Conservation (phyloP, 257 asterid species). For the Fraxinus anomala region DNA sequence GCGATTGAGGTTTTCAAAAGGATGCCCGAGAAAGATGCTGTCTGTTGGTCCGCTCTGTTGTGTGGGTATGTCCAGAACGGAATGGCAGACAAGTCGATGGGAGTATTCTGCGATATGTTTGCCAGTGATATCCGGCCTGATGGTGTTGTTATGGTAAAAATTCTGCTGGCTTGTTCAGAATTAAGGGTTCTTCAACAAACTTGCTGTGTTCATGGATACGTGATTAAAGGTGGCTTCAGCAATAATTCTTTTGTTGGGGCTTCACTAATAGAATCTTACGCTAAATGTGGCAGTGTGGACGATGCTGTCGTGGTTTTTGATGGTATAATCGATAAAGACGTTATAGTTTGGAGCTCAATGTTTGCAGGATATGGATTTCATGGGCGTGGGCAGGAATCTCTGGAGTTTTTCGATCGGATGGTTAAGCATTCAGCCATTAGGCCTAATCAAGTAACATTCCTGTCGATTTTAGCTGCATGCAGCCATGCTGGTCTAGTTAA, state of each 20-base stretch:
- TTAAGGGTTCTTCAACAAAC: conserved; percentile 60
- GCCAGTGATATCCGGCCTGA: conserved; percentile 43
- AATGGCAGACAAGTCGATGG: conserved; percentile 43
- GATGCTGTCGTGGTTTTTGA: conserved; percentile 51
- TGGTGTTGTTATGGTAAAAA: conserved; percentile 49
- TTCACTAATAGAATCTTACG: conserved; percentile 69
- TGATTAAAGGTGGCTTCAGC: conserved; percentile 46
- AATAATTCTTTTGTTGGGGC: conserved; percentile 44
- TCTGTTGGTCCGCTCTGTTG: conserved; percentile 56
- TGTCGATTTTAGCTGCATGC: conserved; percentile 71
- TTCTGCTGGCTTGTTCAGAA: conserved; percentile 69
- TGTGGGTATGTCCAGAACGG: conserved; percentile 63
- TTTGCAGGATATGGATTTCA: conserved; percentile 68
- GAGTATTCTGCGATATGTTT: conserved; percentile 54
- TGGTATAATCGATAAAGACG: conserved; percentile 41
- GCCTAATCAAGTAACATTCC: conserved; percentile 63
- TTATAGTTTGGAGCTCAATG: conserved; percentile 80
- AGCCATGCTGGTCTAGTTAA: conserved; percentile 68
- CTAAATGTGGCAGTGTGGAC: conserved; percentile 75
- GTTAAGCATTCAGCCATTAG: conserved; percentile 34
- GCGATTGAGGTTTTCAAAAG: conserved; percentile 52
- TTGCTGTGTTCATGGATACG: conserved; percentile 61
- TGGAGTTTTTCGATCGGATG: conserved; percentile 58
- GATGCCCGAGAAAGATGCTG: conserved; percentile 55
- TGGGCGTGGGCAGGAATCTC: conserved; percentile 62